Percentiles rank a stretch among this genome's conserved stretches.
phyloP scores from a whole-genome alignment of 2,329 filamentous ascomycete genomes.

The Cordyceps cicadae region DNA sequence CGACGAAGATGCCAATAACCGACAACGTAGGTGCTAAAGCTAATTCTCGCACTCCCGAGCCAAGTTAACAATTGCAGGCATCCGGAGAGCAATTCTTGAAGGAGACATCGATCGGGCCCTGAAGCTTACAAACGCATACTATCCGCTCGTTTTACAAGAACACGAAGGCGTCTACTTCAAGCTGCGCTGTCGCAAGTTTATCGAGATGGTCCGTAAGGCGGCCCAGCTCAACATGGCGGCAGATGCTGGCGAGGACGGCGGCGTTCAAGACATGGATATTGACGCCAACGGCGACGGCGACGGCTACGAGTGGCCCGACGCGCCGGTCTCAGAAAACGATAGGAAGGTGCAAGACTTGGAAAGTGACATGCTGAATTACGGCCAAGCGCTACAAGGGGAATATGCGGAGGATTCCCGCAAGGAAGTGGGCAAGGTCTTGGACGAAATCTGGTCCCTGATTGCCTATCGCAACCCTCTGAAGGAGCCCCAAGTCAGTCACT shows the following conservation, averaged over 20 bases:
- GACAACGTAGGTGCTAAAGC: conserved; percentile 59
- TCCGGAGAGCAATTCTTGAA: conserved; percentile 77
- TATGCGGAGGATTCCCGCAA: conserved; percentile 63
- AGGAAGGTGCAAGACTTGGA: conserved; percentile 43
- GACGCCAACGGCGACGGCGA: conserved; percentile 45
- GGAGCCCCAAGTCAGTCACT: conserved; percentile 63
- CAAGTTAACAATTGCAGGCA: conserved; percentile 46
- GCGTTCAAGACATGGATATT: conserved; percentile 44
- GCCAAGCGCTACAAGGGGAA: conserved; percentile 67
- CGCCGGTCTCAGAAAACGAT: conserved; percentile 13
- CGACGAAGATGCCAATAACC: conserved; percentile 75
- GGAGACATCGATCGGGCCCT: conserved; percentile 88
- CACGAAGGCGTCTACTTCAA: conserved; percentile 84
- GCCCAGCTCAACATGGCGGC: conserved; percentile 52
- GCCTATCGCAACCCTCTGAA: conserved; percentile 76
- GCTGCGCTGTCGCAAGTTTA: conserved; percentile 81
- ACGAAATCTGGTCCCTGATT: conserved; percentile 80
- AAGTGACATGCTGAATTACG: conserved; percentile 66
- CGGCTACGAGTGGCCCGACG: conserved; percentile 45
- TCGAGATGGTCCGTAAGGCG: conserved; percentile 81
- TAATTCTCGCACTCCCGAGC: no score
- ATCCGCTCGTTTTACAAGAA: conserved; percentile 69
- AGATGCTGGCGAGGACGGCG: conserved; percentile 32
- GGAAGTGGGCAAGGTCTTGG: conserved; percentile 64
- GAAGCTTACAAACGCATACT: conserved; percentile 70